Base-by-base conservation (phyloP, 129 eudicot species). In the Flaveria sonorensis region DNA sequence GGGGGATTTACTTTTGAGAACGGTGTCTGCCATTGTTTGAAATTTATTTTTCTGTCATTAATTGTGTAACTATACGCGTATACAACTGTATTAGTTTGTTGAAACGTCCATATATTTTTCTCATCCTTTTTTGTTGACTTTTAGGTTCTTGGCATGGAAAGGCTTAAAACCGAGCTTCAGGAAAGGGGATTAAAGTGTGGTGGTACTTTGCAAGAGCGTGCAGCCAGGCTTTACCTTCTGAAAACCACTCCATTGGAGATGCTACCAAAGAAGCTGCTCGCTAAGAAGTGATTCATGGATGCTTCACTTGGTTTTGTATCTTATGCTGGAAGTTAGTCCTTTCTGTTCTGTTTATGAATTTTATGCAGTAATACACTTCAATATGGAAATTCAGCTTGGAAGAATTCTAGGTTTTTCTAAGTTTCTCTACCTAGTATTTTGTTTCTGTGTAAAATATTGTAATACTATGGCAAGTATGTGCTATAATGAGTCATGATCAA, bases 191-290 rank as follows among this genome's bases (percentile, higher is more conserved):
- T 91, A 78, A 94, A 94, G 76, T 94, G 99, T 52, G 96, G 99
- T 36, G 99, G 99, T 66, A 89, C 97, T 32, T 77, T 94, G 82
- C 93, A 89, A 80, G 99, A 91, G 84, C 97, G 99, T 46, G 99
- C 97, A 48, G 89, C 92, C 39, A 91, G 99, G 82, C 96, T 94
- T 78, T 94, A 91, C 66, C 87, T 94, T 81, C 89, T 94, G 28
- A 91, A 94, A 81, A 91, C 97, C 59, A 94, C 90, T 1, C 90
- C 96, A 18, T 7, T 89, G 59, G 96, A 94, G 77, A 91, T 5
- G 93, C 89, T 94, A 73, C 98, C 97, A 6, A 94, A 94, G 87
- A 91, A 91, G 87, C 67, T 89, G 75, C 83, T 91, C 45, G 97
- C 97, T 24, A 94, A 89, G 89, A 91, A 94, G 87, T 91, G 88